Evolutionary conservation across 2,329 filamentous ascomycete genomes (phyloP).

Genomic region (Pyrenochaeta sp.): DNA sequence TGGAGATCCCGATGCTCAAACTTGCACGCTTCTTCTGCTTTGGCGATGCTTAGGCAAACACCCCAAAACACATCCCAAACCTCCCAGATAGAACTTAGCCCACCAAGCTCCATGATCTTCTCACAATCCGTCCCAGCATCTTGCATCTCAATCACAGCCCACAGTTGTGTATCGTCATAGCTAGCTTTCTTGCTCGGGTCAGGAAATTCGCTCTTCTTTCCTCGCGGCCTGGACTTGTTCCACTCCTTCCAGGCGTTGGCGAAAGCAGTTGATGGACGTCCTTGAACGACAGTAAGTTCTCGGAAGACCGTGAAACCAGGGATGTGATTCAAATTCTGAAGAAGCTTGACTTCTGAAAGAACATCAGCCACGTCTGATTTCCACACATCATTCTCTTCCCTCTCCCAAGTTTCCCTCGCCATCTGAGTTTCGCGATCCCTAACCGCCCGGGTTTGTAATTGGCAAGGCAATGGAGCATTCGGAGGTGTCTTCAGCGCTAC

Average conservation of each 20-base stretch:
- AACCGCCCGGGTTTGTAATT: conserved; percentile 44
- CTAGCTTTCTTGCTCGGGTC: conserved; percentile 62
- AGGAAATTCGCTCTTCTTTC: conserved; percentile 60
- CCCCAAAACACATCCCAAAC: conserved; percentile 73
- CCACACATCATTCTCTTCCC: conserved; percentile 47
- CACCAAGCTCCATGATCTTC: conserved; percentile 44
- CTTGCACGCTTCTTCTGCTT: conserved; percentile 65
- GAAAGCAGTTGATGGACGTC: conserved; percentile 61
- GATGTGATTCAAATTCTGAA: conserved; percentile 65
- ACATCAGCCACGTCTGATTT: conserved; percentile 57
- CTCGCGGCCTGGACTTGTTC: conserved; percentile 53
- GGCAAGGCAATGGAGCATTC: conserved; percentile 41
- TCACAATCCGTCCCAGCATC: conserved; percentile 67
- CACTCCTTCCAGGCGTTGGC: conserved; percentile 54
- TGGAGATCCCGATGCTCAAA: conserved; percentile 74
- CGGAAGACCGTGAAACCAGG: conserved; percentile 70
- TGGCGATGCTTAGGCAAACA: conserved; percentile 66
- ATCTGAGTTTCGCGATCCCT: conserved; percentile 56
- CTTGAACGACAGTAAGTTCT: conserved; percentile 65
- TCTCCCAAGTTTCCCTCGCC: conserved; percentile 34
- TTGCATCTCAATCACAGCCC: conserved; percentile 72
- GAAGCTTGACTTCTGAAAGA: conserved; percentile 57
- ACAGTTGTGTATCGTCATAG: conserved; percentile 64
- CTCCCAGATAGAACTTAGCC: conserved; percentile 50
- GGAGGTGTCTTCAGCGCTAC: conserved; percentile 46